Conservation (phyloP, 2,329 filamentous ascomycete genomes). For the Blastomyces gilchristii region DNA sequence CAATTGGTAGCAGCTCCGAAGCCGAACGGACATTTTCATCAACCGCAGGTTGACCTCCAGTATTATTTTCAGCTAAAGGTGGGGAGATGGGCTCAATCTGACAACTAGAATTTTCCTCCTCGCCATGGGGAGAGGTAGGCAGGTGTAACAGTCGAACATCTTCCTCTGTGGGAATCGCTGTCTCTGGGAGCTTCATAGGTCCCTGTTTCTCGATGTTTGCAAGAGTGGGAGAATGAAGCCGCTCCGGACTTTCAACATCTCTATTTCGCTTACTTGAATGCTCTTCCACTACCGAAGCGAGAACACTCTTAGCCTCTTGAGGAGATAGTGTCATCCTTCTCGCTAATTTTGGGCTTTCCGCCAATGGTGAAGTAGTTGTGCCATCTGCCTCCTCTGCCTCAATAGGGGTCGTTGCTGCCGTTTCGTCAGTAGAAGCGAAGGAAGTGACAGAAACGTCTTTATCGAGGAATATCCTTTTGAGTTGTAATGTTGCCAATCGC, state of each 20-base stretch:
- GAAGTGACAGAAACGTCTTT: slow-evolving; percentile 65
- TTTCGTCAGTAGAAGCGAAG: slow-evolving; percentile 58
- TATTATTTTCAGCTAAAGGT: neutral
- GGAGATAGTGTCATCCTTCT: slow-evolving; percentile 42
- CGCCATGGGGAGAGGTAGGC: slow-evolving; percentile 34
- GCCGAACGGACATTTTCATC: neutral
- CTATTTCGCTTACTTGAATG: slow-evolving; percentile 38
- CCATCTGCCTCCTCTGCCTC: slow-evolving; percentile 27
- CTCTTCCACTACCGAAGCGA: slow-evolving; percentile 56
- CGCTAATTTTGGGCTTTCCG: slow-evolving; percentile 24
- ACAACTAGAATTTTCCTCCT: slow-evolving; percentile 14
- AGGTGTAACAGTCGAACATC: slow-evolving; percentile 54
- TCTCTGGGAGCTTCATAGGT: slow-evolving; percentile 17
- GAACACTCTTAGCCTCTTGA: slow-evolving; percentile 54
- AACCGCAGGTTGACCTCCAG: too few relatives aligned
- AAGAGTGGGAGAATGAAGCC: neutral
- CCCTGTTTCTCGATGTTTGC: slow-evolving; percentile 15
- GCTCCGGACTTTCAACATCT: slow-evolving; percentile 11
- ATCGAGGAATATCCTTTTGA: slow-evolving; percentile 91
- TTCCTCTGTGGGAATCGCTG: slow-evolving; percentile 34
- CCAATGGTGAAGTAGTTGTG: slow-evolving; percentile 21
- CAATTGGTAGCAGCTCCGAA: neutral
- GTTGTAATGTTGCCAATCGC: slow-evolving; percentile 78
- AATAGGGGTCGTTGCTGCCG: slow-evolving; percentile 42
- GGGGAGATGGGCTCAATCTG: neutral